Base-by-base conservation (phyloP, 2,329 filamentous ascomycete genomes). In the Verticillium klebahnii region DNA sequence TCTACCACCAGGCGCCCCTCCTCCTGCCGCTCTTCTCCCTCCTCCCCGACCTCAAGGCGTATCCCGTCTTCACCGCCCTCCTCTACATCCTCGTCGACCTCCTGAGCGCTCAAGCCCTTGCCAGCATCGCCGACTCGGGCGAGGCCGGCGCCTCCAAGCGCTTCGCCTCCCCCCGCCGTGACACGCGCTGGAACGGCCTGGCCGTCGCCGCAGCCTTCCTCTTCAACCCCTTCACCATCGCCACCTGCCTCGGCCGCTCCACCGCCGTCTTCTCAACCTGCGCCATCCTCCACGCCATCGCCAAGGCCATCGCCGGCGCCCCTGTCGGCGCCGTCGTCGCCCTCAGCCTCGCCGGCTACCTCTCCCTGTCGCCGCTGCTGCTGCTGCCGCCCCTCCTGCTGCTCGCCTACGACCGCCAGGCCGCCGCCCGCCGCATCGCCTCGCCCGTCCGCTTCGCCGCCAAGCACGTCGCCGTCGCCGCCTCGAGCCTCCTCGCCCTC, bases 141-240 rank as follows among this genome's bases (percentile, higher is more conserved):
- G 90, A 93, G 71, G 87, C 92, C 29, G 84, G 87, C 3, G 83
- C 85, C n/a, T 90, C 92, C 57, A 87, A 84, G 57, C 80, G 89
- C 5, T 97, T 92, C 72, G 85, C 84, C n/a, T 96, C 93, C 0
- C 86, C 91, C 56, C 85, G 94, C 63, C 89, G 89, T 67, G 82
- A 87, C 59, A 88, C 90, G 72, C 83, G 82, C 74, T 96, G 92
- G 87, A 89, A 85, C 63, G 89, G 90, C 32, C 80, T 88, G 61
- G 85, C 89, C 2, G 85, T 97, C 66, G 92, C 90, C 59, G 92
- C 93, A 65, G 86, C 90, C 67, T 98, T 92, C 72, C 85, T 99
- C 2, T 94, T 98, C 78, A 98, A 96, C 73, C 95, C 95, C 0
- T 96, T 97, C 72, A 96, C 93, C 1, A 86, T 99, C 64, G 87